Base-by-base conservation (phyloP, 441 rosid genomes). In the Syzygium syzygioides region DNA sequence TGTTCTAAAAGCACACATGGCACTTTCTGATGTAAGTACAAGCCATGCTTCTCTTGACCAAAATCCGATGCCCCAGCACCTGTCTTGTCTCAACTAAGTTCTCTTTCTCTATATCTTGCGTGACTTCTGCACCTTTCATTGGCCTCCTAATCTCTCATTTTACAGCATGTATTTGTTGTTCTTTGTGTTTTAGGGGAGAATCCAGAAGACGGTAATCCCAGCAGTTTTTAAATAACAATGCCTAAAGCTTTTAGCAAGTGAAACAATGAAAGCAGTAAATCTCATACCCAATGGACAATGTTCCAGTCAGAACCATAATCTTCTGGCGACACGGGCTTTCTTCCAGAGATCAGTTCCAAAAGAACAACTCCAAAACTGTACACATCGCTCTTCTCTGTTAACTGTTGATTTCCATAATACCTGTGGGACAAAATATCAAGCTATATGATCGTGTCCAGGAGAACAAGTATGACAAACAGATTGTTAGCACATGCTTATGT, bases 311-410 rank as follows among this genome's bases (percentile, higher is more conserved):
- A 91, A 57, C 98, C 99, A 60, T 96, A 98, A 89, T 97, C 97
- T 93, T 95, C 98, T 23, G 91, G 80, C 5, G 98, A 98, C 79
- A 98, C 95, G 0, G 99, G 98, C 86, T 96, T 98, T 91, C 91
- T 95, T 86, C 99, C 98, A 1, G 99, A 98, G 87, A 98, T 94
- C 85, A 97, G 92, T 88, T 98, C 99, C 64, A 97, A 93, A 86
- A 98, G 99, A 91, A 97, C 99, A 48, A 98, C 98, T 18, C 99
- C 99, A 34, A 98, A 98, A 89, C 99, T 95, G 88, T 98, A 98
- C 55, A 98, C 99, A 89, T 98, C 99, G 56, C 99, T 97, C 92
- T 97, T 98, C 90, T 97, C 97, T 2, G 99, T 98, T 91, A 98
- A 91, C 86, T 97, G 98, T 89, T 97, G 99, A 89, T 92, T 95